These are phyloP conservation scores for Dipteronia dyeriana DNA, from an alignment of 345 rosid species.

Conservation along the genomic window DNA sequence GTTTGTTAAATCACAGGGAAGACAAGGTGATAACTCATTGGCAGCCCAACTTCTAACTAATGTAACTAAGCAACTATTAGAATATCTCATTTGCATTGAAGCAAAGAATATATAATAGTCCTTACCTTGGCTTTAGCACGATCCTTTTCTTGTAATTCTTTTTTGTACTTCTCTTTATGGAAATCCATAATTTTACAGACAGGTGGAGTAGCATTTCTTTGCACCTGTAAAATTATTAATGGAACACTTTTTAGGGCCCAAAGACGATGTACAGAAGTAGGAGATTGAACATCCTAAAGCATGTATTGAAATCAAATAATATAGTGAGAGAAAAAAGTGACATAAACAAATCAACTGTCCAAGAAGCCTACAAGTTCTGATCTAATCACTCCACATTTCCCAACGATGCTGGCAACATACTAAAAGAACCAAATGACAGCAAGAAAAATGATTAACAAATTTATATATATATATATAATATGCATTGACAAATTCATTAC, in stretches of 20 bases:
- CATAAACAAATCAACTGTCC: neutral
- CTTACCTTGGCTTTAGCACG: constrained; percentile 59
- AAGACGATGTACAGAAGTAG: neutral
- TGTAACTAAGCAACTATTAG: neutral
- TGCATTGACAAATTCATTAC: neutral
- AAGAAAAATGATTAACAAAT: neutral
- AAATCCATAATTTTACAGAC: constrained; percentile 71
- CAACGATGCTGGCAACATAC: neutral
- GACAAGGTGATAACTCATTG: neutral
- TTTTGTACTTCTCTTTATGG: constrained; percentile 38
- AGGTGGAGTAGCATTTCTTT: constrained; percentile 49
- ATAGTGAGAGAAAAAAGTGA: neutral
- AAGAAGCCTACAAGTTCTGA: neutral
- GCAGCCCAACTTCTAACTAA: neutral
- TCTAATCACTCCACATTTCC: neutral
- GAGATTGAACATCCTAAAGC: neutral
- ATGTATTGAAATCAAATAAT: neutral
- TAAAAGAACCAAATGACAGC: neutral
- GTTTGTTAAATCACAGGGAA: neutral
- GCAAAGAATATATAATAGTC: constrained; percentile 9
- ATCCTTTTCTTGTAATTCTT: constrained; percentile 43
- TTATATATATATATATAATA: neutral
- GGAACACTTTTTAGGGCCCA: neutral
- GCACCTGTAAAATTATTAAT: constrained; percentile 43
- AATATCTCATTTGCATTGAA: neutral